Evolutionary conservation across 345 rosid genomes (phyloP), one percentile per base, ranked within the genome.

Genomic region (Moricandia arvensis): DNA sequence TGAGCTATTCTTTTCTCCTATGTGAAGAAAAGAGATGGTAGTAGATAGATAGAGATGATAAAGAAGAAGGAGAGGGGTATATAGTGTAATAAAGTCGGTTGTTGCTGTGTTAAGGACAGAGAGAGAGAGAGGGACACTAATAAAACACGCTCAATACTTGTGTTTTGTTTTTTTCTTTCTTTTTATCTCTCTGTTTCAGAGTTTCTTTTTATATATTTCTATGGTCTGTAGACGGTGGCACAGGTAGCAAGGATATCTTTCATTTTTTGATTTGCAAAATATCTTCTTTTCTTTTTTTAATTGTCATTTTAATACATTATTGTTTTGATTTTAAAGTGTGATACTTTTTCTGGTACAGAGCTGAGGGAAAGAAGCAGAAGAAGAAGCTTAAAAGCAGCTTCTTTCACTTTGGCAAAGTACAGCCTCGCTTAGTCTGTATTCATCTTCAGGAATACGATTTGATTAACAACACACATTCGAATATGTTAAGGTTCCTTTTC

Each of bases 1-100:
- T 58, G 9, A 16, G 49, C 67, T 71, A 64, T 37, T 35, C 59
- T 53, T 29, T 31, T 53, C 70, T 65, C 15, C 7, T 72, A 8
- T 24, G 67, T 51, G 70, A 54, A 74, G 67, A 76, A 43, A 13
- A 47, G 69, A 69, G 8, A 18, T 21, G 70, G 63, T 63, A 24
- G 63, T 63, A 43, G 35, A 45, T 68, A 54, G 59, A 72, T 68
- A 55, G 60, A 72, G 30, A 67, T 26, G 30, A 60, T 49, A 66
- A 78, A 59, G 66, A 60, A n/a, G n/a, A n/a, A n/a, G n/a, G n/a
- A n/a, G 38, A 10, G 11, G 63, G 17, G 53, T 34, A 29, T 68
- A 47, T 33, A 66, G 63, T 66, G 76, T 78, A 71, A 78, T 83
- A 77, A 82, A 83, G 86, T 63, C 41, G 75, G 84, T 83, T 82